A percentile compares a stretch with the other conserved stretches of the same genome.
Evolutionary conservation across 352 stramenopile species (phyloP).

Genomic region (Globisporangium megalacanthum): DNA sequence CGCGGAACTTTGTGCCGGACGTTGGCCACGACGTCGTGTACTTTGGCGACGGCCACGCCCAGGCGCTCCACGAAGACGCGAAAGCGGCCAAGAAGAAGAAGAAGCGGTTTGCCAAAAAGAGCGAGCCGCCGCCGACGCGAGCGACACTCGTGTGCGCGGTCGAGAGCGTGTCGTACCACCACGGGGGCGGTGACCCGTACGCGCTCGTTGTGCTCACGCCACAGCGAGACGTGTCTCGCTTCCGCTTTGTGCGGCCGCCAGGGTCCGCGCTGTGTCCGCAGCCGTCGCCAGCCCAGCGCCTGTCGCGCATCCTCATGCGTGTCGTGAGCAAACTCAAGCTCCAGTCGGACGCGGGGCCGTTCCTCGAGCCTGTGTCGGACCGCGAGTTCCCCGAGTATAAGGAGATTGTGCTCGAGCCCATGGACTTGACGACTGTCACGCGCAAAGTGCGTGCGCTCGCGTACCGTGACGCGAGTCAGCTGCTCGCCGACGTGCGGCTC

Average conservation of each 20-base stretch:
- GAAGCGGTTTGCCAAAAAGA: constrained; percentile 71
- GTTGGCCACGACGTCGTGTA: constrained; percentile 59
- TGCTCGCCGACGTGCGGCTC: constrained; percentile 64
- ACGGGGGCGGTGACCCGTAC: constrained; percentile 78
- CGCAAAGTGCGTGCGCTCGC: constrained; percentile 46
- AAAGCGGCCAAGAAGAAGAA: constrained; percentile 45
- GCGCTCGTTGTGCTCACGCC: constrained; percentile 52
- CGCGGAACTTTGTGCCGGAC: constrained; percentile 74
- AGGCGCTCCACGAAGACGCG: constrained; percentile 75
- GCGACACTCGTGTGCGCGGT: constrained; percentile 60
- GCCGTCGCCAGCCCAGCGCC: constrained; percentile 50
- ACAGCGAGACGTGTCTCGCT: constrained; percentile 20
- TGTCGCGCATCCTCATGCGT: constrained; percentile 57
- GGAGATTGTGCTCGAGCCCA: constrained; percentile 70
- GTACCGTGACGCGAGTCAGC: constrained; percentile 46
- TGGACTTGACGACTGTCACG: constrained; percentile 61
- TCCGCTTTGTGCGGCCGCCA: constrained; percentile 25
- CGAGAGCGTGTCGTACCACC: constrained; percentile 64
- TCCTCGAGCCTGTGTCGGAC: constrained; percentile 74
- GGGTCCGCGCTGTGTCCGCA: constrained; percentile 47
- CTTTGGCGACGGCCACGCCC: constrained; percentile 70
- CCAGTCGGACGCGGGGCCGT: constrained; percentile 57
- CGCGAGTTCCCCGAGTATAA: constrained; percentile 83
- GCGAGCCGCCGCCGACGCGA: constrained; percentile 40
- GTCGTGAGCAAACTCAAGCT: constrained; percentile 58